A percentile compares a stretch with the other conserved stretches of the same genome.
Conservation (phyloP, 441 rosid species). For the Croton laevigatus region DNA sequence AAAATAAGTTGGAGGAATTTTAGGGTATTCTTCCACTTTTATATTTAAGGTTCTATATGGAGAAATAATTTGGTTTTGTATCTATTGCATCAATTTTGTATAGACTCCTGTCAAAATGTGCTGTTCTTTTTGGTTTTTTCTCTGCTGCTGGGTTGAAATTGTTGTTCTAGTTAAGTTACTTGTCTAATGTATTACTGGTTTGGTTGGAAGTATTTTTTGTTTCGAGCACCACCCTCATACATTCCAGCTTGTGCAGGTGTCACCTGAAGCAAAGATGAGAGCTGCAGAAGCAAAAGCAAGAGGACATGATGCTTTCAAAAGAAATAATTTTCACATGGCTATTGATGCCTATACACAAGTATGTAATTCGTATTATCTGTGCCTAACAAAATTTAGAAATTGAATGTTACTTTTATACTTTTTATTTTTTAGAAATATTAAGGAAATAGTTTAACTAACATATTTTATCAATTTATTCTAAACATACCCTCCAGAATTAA, state of each 20-base stretch:
- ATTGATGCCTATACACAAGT: constrained; percentile 89
- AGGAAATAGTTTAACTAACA: too few species aligned
- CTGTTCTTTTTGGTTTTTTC: not conserved
- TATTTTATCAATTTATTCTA: too few species aligned
- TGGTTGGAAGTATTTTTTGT: not conserved
- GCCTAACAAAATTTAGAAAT: constrained; percentile 1
- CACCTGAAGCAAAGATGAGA: constrained; percentile 71
- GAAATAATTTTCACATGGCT: constrained; percentile 61
- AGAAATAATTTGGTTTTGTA: not conserved
- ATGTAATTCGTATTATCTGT: constrained; percentile 20
- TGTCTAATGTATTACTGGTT: not conserved
- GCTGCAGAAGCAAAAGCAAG: constrained; percentile 93
- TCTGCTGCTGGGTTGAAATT: constrained; percentile 9
- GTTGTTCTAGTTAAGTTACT: not conserved
- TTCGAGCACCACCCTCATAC: not conserved
- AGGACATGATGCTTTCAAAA: constrained; percentile 80
- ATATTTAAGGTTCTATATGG: not conserved
- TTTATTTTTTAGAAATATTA: too few species aligned
- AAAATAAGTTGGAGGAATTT: not conserved
- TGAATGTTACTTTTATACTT: too few species aligned
- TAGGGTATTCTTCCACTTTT: not conserved
- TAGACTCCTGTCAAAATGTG: not conserved
- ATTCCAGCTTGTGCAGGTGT: constrained; percentile 44
- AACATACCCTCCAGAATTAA: too few species aligned
- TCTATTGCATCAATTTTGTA: not conserved